phyloP scores from a whole-genome alignment of 495 filamentous ascomycete species.

The Rhypophila decipiens region DNA sequence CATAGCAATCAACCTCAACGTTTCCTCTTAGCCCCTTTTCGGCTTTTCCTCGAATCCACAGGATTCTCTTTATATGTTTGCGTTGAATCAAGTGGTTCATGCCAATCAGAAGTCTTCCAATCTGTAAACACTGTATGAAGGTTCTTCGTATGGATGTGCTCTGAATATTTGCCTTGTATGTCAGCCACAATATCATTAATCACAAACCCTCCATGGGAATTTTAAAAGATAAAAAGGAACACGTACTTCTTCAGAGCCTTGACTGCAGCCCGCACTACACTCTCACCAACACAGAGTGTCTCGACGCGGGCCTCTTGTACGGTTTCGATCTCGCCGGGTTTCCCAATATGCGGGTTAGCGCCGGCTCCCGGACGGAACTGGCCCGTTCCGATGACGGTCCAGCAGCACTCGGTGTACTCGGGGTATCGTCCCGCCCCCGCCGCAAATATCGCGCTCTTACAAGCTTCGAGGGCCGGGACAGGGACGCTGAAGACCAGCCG shows the following conservation, averaged over 20 bases:
- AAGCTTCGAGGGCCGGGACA: slow-evolving; percentile 35
- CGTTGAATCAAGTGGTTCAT: too few relatives aligned
- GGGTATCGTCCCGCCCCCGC: slow-evolving; percentile 58
- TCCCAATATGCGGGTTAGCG: slow-evolving; percentile 56
- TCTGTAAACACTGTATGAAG: slow-evolving; percentile 69
- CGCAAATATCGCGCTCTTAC: slow-evolving; percentile 57
- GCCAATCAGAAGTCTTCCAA: slow-evolving; percentile 63
- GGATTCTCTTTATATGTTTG: too few relatives aligned
- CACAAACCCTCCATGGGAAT: background rate
- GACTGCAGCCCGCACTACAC: slow-evolving; percentile 40
- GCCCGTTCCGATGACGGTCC: slow-evolving; percentile 46
- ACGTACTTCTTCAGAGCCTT: slow-evolving; percentile 57
- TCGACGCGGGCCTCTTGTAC: slow-evolving; percentile 48
- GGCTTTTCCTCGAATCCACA: too few relatives aligned
- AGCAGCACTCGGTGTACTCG: slow-evolving; percentile 58
- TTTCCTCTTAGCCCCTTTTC: too few relatives aligned
- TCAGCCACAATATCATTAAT: too few relatives aligned
- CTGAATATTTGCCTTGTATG: slow-evolving; percentile 21
- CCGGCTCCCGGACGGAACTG: slow-evolving; percentile 45
- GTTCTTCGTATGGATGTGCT: slow-evolving; percentile 75
- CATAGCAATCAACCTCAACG: too few relatives aligned
- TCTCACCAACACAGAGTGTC: slow-evolving; percentile 42
- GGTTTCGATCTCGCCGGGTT: slow-evolving; percentile 42
- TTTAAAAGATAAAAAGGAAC: background rate
- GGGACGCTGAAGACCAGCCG: slow-evolving; percentile 56